Conservation (phyloP, 106 monocot species). For the Alisma plantagoaquatica region DNA sequence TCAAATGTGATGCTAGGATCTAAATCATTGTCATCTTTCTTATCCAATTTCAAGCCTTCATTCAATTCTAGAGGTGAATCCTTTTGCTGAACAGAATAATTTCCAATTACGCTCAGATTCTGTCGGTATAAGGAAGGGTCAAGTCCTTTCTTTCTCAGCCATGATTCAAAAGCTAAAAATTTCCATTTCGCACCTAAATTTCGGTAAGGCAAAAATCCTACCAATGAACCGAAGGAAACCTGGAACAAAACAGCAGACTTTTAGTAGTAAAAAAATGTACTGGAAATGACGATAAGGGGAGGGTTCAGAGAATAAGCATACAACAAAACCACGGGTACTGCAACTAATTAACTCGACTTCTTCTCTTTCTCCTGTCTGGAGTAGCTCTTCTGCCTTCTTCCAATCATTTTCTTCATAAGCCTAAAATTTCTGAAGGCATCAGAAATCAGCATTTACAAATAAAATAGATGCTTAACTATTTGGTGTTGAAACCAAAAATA, state of each 20-base stretch:
- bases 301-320: slow-evolving; percentile 24
- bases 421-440: slow-evolving; percentile 27
- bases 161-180: slow-evolving; percentile 93
- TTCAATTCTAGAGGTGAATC: slow-evolving; percentile 16
- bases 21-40: slow-evolving; percentile 15
- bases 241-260: slow-evolving; percentile 15
- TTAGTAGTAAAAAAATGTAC: slow-evolving; percentile 2
- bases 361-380: slow-evolving; percentile 48
- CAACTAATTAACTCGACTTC: slow-evolving; percentile 87
- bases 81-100: slow-evolving; percentile 29
- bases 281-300: slow-evolving; percentile 1
- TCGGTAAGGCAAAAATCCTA: slow-evolving; percentile 86
- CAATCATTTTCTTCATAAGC: slow-evolving; percentile 45
- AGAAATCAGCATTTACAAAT: slow-evolving; percentile 12
- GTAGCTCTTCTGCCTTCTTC: slow-evolving; percentile 36
- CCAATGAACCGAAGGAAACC: slow-evolving; percentile 79
- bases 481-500: not conserved
- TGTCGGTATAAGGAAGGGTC: slow-evolving; percentile 60
- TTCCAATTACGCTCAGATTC: slow-evolving; percentile 50
- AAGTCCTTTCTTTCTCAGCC: slow-evolving; percentile 77
- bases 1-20: slow-evolving; percentile 48
- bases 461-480: not conserved
- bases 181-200: slow-evolving; percentile 86
- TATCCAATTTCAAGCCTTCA: slow-evolving; percentile 12
- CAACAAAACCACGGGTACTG: slow-evolving; percentile 80